Evolutionary conservation across 2,329 filamentous ascomycete genomes (phyloP), one percentile per base, ranked within the genome.

Genomic region (Orbilia oligospora): DNA sequence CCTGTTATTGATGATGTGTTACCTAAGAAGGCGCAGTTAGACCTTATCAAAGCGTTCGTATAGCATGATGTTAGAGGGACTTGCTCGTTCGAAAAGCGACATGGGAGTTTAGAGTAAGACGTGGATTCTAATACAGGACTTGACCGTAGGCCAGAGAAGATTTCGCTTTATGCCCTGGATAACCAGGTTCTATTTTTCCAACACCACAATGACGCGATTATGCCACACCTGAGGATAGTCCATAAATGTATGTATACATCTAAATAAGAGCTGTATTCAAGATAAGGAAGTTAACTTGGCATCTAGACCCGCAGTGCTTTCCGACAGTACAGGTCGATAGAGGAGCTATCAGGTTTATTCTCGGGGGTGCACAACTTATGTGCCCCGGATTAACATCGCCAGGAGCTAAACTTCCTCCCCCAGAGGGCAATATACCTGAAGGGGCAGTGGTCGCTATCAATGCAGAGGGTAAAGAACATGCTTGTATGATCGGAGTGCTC

Each of bases 281-380:
- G 33, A 27, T 22, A 14, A n/a, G 12, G 20, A 2, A 46, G 38
- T n/a, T 33, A 16, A 63, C 16, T 65, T 16, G 33, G 56, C n/a
- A 20, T 24, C 18, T 58, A 80, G 79, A 95, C 86, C 96, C 96
- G 9, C 87, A 90, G 81, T 92, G 90, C 76, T 95, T 99, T 84
- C 91, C 92, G 18, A 91, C 90, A 66, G 88, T 99, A 73, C 91
- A 94, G 76, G 97, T 98, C 84, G 96, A 99, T 85, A 90, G 96
- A 63, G 96, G 96, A 80, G 96, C 96, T 4, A 98, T 99, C 83
- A 93, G 96, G 79, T 99, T 99, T 86, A 95, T 99, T 27, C 89
- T 99, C 0, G 93, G 91, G 0, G 96, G 96, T 53, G 96, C 96
- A 0, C 93, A 95, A 14, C 90, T 99, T 80, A 99, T 99, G 96